These are phyloP conservation scores for Oenanthe sinensis DNA, from an alignment of 129 eudicot genomes.

Conservation along the genomic window DNA sequence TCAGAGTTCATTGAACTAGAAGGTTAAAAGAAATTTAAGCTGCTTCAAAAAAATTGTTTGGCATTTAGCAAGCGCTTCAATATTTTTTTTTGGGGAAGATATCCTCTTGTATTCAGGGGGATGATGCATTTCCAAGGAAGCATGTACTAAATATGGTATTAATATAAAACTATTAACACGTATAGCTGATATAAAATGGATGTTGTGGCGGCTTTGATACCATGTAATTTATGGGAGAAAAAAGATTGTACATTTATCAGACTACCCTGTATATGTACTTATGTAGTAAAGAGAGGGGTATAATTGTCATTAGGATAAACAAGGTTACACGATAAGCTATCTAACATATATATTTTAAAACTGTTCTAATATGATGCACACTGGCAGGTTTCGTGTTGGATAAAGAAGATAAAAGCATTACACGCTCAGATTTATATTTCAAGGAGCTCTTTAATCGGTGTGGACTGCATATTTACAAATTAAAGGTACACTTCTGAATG, in stretches of 20 bases:
- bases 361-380: slow-evolving; percentile 2
- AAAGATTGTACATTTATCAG: no score
- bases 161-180: no score
- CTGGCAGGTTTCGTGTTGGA: slow-evolving; percentile 80
- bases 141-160: not conserved
- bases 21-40: not conserved
- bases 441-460: slow-evolving; percentile 75
- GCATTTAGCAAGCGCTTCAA: not conserved
- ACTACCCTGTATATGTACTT: not conserved
- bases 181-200: no score
- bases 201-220: no score
- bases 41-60: not conserved
- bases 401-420: slow-evolving; percentile 82
- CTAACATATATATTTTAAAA: not conserved
- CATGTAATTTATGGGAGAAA: no score
- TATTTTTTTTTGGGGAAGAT: not conserved
- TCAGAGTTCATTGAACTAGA: not conserved
- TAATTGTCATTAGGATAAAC: not conserved
- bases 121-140: not conserved
- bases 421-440: slow-evolving; percentile 85
- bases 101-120: not conserved
- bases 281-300: not conserved
- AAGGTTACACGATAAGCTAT: slow-evolving; percentile 1
- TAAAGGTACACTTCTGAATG: slow-evolving; percentile 40
- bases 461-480: slow-evolving; percentile 55